Conservation (phyloP, 2,329 filamentous ascomycete species). For the Lecanosticta acicola region DNA sequence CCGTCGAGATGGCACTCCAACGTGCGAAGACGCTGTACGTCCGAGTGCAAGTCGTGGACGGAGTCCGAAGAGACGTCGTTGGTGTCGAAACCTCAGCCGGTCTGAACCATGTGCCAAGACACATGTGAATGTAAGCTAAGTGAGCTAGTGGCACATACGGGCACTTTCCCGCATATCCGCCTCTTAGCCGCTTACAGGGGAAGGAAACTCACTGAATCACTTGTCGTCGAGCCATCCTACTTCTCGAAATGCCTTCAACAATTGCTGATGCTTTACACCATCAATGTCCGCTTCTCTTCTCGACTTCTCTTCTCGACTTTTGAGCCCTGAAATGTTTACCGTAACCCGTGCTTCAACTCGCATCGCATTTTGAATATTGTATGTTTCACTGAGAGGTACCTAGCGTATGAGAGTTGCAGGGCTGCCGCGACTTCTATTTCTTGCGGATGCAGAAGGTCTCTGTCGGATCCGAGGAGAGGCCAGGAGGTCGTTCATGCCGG, state of each 20-base stretch:
- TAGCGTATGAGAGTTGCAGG: background rate
- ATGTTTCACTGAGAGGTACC: background rate
- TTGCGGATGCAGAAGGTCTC: background rate
- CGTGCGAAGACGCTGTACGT: no score
- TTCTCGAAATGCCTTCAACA: background rate
- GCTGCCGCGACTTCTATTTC: background rate
- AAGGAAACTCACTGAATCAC: background rate
- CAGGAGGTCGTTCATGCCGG: no score
- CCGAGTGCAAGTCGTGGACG: no score
- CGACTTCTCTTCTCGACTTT: background rate
- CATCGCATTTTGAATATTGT: background rate
- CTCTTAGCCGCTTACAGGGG: background rate
- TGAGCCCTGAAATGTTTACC: background rate
- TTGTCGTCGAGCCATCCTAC: background rate
- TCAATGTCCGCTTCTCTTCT: background rate
- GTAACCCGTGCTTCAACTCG: background rate
- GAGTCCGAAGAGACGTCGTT: no score
- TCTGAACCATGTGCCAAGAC: no score
- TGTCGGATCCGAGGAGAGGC: background rate
- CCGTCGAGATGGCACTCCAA: no score
- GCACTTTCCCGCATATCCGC: background rate
- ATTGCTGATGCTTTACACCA: background rate
- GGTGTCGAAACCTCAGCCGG: no score
- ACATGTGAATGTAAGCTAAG: no score
- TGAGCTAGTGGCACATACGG: no score